Evolutionary conservation across 2,329 filamentous ascomycete species (phyloP), one percentile per base, ranked within the genome.

Genomic region (Sphaerulina musiva): DNA sequence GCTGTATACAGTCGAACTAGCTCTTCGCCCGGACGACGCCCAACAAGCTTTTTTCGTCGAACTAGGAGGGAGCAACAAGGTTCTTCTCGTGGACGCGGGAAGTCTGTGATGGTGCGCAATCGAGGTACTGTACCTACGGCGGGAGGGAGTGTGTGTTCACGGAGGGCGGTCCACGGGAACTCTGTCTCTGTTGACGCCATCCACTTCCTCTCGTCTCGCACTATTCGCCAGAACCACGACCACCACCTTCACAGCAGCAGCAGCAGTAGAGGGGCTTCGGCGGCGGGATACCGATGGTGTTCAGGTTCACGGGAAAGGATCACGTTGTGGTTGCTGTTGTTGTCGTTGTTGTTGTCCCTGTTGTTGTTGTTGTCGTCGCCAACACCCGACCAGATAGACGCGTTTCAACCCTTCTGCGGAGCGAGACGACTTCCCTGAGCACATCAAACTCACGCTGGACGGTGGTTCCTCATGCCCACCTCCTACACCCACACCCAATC

Each of bases 401-500:
- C 41, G 48, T 51, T 51, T 51, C 48, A 51, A 29, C 31, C 14
- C 3, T 20, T 20, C 20, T 20, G 20, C 20, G 3, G 20, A 58
- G 58, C 58, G 58, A 59, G 45, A 12, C 17, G 20, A 20, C 53
- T 60, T 56, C 58, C 54, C 56, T 56, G 23, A 45, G 58, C 45
- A 47, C 52, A 60, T 62, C 58, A 62, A 56, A 60, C 59, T 29
- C 47, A 29, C 49, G 41, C 53, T 47, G 38, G 46, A 44, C 43
- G 36, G 42, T 29, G 36, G 42, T 38, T 49, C 56, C 47, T 46
- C 34, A 50, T 55, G 54, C 57, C 59, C 26, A 29, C 5, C 6
- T 6, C 26, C 5, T 29, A 29, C 26, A 29, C 26, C 6, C 6
- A 29, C 5, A 29, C 55, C 53, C 45, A 62, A 60, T 62, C 46